Conservation (phyloP, 257 asterid species). For the Schizonepeta tenuifolia region DNA sequence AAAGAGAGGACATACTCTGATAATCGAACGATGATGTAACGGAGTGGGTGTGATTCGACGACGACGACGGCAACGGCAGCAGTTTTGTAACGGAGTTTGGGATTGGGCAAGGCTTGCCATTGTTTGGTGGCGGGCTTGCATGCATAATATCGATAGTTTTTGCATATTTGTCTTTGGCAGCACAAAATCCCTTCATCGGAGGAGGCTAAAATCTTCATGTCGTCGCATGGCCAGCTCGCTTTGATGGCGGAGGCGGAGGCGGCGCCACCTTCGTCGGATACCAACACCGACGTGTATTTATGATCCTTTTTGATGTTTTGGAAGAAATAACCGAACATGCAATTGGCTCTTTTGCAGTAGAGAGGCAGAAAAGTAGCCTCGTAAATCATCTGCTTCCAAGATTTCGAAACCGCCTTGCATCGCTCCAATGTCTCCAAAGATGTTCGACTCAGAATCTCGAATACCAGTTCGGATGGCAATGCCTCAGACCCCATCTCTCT, state of each 20-base stretch:
- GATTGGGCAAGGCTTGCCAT: neutral
- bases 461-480: neutral
- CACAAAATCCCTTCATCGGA: neutral
- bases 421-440: neutral
- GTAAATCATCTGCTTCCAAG: neutral
- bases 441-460: neutral
- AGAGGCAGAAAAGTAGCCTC: neutral
- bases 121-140: constrained; percentile 1
- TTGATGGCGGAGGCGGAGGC: neutral
- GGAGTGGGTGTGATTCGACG: neutral
- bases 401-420: neutral
- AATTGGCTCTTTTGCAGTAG: neutral
- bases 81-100: neutral
- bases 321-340: neutral
- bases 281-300: neutral
- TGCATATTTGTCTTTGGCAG: neutral
- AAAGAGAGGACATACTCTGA: neutral
- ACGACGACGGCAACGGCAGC: neutral
- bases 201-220: neutral
- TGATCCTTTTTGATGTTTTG: neutral
- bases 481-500: neutral
- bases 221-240: neutral
- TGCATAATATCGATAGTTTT: neutral
- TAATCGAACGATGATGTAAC: neutral
- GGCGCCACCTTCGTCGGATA: neutral